These are phyloP conservation scores for Gentiana dahurica DNA, from an alignment of 257 asterid genomes.

Conservation along the genomic window DNA sequence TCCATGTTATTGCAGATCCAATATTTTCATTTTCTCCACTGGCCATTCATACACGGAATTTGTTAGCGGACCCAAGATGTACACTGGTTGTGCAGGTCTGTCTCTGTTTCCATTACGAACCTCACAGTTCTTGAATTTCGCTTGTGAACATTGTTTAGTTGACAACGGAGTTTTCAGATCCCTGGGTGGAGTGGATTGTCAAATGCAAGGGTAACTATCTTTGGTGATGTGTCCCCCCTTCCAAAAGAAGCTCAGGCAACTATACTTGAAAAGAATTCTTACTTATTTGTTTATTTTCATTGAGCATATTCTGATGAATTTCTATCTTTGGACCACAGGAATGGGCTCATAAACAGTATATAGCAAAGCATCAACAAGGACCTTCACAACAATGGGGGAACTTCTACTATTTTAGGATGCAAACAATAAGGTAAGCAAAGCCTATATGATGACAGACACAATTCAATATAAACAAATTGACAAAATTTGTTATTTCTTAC, in stretches of 20 bases:
- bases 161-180: conserved; percentile 35
- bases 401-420: conserved; percentile 91
- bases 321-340: conserved; percentile 32
- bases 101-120: conserved; percentile 4
- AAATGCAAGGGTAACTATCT: conserved; percentile 92
- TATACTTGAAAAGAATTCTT: not conserved
- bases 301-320: too few species aligned
- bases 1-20: conserved; percentile 44
- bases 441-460: too few species aligned
- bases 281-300: too few species aligned
- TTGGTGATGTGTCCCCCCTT: conserved; percentile 91
- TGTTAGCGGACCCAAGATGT: conserved; percentile 90
- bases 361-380: conserved; percentile 93
- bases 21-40: conserved; percentile 87
- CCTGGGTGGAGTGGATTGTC: conserved; percentile 99
- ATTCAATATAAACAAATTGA: not conserved
- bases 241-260: conserved; percentile 84
- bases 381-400: conserved; percentile 99
- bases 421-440: conserved; percentile 63
- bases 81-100: conserved; percentile 89
- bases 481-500: not conserved
- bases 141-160: conserved; percentile 12
- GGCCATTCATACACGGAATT: conserved; percentile 98
- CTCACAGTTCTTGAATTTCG: conserved; percentile 5
- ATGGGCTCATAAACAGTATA: conserved; percentile 89